These are phyloP conservation scores for Epicoccum nigrum DNA, from an alignment of 2,329 filamentous ascomycete species.

Conservation along the genomic window DNA sequence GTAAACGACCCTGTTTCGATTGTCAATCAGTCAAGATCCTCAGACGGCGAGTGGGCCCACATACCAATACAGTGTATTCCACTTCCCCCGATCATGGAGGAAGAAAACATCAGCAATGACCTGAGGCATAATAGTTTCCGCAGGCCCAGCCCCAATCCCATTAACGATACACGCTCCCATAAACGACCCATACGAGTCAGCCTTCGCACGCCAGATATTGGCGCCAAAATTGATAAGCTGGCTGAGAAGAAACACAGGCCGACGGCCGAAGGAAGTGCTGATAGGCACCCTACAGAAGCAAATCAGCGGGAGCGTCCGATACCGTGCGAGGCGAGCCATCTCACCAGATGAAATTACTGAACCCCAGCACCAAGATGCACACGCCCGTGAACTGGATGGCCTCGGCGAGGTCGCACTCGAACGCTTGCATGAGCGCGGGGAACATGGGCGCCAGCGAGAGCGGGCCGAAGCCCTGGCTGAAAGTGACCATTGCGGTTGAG, in stretches of 20 bases:
- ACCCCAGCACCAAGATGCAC: conserved; percentile 63
- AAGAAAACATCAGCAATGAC: conserved; percentile 71
- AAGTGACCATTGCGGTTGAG: conserved; percentile 55
- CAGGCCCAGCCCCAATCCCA: conserved; percentile 66
- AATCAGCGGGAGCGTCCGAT: too few species aligned
- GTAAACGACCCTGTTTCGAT: conserved; percentile 54
- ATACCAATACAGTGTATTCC: conserved; percentile 64
- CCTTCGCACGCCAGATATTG: conserved; percentile 64
- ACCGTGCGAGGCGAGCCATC: conserved; percentile 6
- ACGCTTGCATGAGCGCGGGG: conserved; percentile 61
- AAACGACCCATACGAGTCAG: conserved; percentile 64
- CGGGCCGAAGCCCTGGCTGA: conserved; percentile 62
- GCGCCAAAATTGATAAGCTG: conserved; percentile 60
- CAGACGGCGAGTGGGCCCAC: too few species aligned
- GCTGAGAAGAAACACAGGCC: conserved; percentile 60
- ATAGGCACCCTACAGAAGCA: conserved; percentile 57
- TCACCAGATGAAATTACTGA: conserved; percentile 66
- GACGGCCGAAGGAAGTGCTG: conserved; percentile 60
- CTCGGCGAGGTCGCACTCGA: conserved; percentile 58
- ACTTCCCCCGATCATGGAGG: conserved; percentile 68
- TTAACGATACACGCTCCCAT: conserved; percentile 69
- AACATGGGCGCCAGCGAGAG: conserved; percentile 66
- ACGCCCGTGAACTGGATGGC: conserved; percentile 64
- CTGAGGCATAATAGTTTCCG: conserved; percentile 66
- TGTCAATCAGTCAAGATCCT: too few species aligned